Evolutionary conservation across 306 rosid genomes (phyloP), one percentile per base, ranked within the genome.

Genomic region (Gastrolobium villosum): DNA sequence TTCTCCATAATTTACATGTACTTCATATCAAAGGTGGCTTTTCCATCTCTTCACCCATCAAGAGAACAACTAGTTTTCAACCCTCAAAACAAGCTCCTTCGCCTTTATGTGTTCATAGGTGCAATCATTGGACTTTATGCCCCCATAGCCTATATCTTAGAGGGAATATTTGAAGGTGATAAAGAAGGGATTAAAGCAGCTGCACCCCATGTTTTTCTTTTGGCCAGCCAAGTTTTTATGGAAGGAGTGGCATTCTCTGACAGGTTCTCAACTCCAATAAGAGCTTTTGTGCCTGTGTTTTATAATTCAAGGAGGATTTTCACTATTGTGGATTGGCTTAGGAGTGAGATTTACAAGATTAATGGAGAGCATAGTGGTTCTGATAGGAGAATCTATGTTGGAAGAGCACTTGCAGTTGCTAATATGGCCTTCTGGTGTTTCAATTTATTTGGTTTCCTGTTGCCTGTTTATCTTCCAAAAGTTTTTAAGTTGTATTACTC

Each of bases 341-440:
- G 80, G 66, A 83, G 48, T 70, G 99, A 96, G 88, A 85, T 96
- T 31, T 80, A 87, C 1, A 91, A 90, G 69, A 76, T 37, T 30
- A 57, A 75, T 4, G 86, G 37, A 63, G 84, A 71, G 39, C 85
- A 54, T 0, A 79, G 87, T 50, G 96, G 94, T 5, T 90, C 92
- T 63, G 78, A 50, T 7, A 78, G 73, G 79, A 86, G 97, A 75
- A 39, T 84, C 6, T 55, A 72, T 26, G 73, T 83, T 7, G 99
- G 98, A 14, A 87, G 90, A 80, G 91, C 36, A 10, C 98, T 96
- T 73, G 97, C 97, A 1, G 80, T 93, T 14, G 97, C 90, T 7
- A 96, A 93, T 6, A 86, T 96, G 98, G 92, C 79, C 0, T 90
- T 95, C 36, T 95, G 99, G 99, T 78, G 91, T 83, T 96, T 86